phyloP scores from a whole-genome alignment of 2,329 filamentous ascomycete species.

The Parascedosporium putredinis region DNA sequence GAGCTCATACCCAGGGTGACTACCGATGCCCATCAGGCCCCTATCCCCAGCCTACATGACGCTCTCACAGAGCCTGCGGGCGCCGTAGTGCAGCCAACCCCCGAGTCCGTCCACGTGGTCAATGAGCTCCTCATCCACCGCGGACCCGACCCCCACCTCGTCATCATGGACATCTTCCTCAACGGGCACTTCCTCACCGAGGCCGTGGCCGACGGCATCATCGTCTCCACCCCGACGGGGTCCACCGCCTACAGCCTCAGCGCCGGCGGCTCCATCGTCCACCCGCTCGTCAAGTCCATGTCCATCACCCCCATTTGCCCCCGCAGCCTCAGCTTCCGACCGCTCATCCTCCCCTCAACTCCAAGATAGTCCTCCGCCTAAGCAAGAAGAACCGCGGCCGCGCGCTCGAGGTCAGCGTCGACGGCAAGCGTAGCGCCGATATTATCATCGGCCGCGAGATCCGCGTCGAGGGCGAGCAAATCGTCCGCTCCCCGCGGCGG shows the following conservation, averaged over 20 bases:
- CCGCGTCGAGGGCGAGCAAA: conserved; percentile 75
- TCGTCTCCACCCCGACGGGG: conserved; percentile 87
- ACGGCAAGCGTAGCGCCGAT: conserved; percentile 59
- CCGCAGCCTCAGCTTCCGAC: conserved; percentile 82
- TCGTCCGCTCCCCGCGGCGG: conserved; percentile 39
- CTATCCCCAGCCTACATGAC: conserved; percentile 16
- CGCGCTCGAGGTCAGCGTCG: conserved; percentile 70
- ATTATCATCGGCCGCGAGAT: conserved; percentile 74
- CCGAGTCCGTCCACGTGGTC: conserved; percentile 56
- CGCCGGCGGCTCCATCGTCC: conserved; percentile 84
- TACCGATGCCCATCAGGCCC: conserved; percentile 21
- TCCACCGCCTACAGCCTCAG: conserved; percentile 94
- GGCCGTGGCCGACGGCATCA: conserved; percentile 88
- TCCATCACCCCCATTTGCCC: conserved; percentile 92
- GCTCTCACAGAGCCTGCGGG: conserved; percentile 9
- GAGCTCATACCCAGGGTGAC: conserved; percentile 33
- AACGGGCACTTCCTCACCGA: conserved; percentile 85
- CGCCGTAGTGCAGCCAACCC: conserved; percentile 10
- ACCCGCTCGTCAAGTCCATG: conserved; percentile 80
- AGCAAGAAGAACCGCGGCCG: conserved; percentile 70
- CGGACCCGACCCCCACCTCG: conserved; percentile 79
- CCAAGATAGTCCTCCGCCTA: conserved; percentile 69
- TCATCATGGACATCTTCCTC: conserved; percentile 84
- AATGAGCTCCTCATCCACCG: conserved; percentile 94
- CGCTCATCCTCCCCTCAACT: conserved; percentile 82